A percentile compares a stretch with the other conserved stretches of the same genome.
These are phyloP conservation scores for Exophiala calicioides DNA, from an alignment of 2,329 filamentous ascomycete species.

Conservation along the genomic window DNA sequence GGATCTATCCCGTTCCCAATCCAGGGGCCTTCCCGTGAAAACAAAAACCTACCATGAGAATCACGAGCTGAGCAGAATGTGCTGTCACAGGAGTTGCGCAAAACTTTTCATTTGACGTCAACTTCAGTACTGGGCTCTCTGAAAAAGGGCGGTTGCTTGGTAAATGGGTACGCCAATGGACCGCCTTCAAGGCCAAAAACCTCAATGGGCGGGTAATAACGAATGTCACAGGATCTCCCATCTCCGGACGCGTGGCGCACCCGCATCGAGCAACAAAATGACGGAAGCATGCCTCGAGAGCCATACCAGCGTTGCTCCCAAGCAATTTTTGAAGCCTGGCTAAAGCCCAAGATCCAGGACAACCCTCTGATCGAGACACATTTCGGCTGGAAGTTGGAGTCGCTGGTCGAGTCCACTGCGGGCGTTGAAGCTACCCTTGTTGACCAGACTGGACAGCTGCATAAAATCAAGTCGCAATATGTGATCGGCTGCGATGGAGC, in stretches of 20 bases:
- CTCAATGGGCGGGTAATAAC: neutral
- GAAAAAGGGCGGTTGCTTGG: conserved; percentile 13
- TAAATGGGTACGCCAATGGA: too few relatives aligned
- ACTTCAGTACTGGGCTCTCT: conserved; percentile 14
- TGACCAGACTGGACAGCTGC: conserved; percentile 23
- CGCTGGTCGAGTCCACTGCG: conserved; percentile 23
- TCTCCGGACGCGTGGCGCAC: conserved; percentile 23
- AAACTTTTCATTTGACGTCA: conserved; percentile 18
- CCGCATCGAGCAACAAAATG: conserved; percentile 34
- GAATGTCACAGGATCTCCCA: conserved; percentile 11
- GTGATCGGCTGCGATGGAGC: conserved; percentile 37
- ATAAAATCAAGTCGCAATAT: conserved; percentile 30
- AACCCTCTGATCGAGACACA: conserved; percentile 31
- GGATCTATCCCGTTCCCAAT: neutral
- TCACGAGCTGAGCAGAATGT: too few relatives aligned
- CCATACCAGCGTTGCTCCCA: conserved; percentile 38
- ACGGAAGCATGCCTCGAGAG: conserved; percentile 38
- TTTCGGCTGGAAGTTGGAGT: conserved; percentile 34
- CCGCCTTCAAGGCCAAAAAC: neutral
- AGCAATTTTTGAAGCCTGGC: conserved; percentile 39
- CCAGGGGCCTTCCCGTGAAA: neutral
- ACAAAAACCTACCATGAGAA: neutral
- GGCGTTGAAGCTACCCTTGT: conserved; percentile 25
- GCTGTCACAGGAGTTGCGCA: conserved; percentile 16
- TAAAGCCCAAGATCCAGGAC: conserved; percentile 31